A percentile compares a stretch with the other conserved stretches of the same genome.
These are phyloP conservation scores for Huntiella savannae DNA, from an alignment of 2,329 filamentous ascomycete genomes.

Conservation along the genomic window DNA sequence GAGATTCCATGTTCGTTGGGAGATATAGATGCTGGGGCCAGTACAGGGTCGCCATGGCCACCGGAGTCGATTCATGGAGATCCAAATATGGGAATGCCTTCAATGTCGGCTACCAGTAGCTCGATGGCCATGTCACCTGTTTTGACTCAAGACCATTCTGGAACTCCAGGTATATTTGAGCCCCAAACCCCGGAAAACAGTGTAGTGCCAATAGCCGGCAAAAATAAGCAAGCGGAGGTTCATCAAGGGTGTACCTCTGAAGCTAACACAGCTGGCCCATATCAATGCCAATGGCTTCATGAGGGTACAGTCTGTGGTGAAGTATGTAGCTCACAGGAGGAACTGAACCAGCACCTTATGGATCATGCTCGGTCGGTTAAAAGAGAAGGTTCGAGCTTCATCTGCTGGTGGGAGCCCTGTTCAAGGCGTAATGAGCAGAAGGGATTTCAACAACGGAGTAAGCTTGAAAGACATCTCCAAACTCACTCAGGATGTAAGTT, in stretches of 20 bases:
- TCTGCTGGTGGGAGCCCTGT: conserved; percentile 39
- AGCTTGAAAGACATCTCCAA: conserved; percentile 45
- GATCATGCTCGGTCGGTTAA: conserved; percentile 28
- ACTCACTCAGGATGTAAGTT: conserved; percentile 44
- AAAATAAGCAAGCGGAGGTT: not conserved
- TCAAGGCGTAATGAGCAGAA: conserved; percentile 22
- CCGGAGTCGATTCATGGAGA: conserved; percentile 2
- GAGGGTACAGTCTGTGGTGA: conserved; percentile 17
- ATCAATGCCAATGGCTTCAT: conserved; percentile 6
- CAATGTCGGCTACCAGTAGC: not conserved
- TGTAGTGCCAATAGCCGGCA: not conserved
- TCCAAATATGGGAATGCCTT: not conserved
- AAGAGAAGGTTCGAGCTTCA: conserved; percentile 27
- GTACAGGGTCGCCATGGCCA: conserved; percentile 6
- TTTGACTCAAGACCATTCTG: not conserved
- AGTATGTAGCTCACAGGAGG: conserved; percentile 25
- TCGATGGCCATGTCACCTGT: not conserved
- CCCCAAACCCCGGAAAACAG: conserved; percentile 1
- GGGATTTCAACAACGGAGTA: conserved; percentile 40
- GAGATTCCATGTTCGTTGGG: conserved; percentile 9
- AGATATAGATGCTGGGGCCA: conserved; percentile 1
- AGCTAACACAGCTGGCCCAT: not conserved
- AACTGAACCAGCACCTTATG: conserved; percentile 37
- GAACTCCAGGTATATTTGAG: not conserved
- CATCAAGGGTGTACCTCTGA: not conserved